Evolutionary conservation across 371 early-diverging fungal genomes (phyloP), one percentile per base, ranked within the genome.

Genomic region (Mortierella sp.): DNA sequence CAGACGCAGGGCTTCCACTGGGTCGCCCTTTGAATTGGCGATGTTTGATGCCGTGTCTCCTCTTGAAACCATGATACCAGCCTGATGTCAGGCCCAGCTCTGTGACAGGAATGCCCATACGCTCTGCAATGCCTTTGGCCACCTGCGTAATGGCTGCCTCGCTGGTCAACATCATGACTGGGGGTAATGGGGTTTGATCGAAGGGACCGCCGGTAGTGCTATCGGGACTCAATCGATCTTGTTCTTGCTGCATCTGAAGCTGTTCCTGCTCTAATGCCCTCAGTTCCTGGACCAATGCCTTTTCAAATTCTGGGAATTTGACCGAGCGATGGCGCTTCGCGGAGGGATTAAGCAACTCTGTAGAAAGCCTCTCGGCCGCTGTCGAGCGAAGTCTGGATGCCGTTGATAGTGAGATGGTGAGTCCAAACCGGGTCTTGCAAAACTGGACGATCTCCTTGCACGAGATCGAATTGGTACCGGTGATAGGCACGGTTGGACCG

Each of bases 381-480:
- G 76, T 48, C 14, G 76, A 76, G 6, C 76, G 57, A 31, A 76
- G 69, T 25, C 76, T 50, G 46, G 76, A 76, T 7, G 76, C 76
- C 2, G 76, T 76, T 9, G 76, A 76, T 29, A 76, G 31, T 22
- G 76, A 76, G 50, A 76, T 76, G 37, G 76, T 76, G 52, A 76
- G 65, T 22, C 76, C 76, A 31, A 76, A 76, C 6, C 76, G 64
- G 29, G 76, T 68, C 69, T 76, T 68, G 65, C 76, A 76, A 46
- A 76, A 68, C 47, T 76, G 76, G 46, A 76, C 76, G 27, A 76
- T 76, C 31, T 76, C 76, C 51, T 76, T 76, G 55, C 76, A 76
- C 2, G 76, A 76, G 53, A 76, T 76, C 46, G 64, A 64, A 27
- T 68, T 68, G 37, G 25, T 44, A 37, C 59, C 63, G 21, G 59